Base-by-base conservation (phyloP, 73 alveolate genomes). In the Paraurostyla sp. region DNA sequence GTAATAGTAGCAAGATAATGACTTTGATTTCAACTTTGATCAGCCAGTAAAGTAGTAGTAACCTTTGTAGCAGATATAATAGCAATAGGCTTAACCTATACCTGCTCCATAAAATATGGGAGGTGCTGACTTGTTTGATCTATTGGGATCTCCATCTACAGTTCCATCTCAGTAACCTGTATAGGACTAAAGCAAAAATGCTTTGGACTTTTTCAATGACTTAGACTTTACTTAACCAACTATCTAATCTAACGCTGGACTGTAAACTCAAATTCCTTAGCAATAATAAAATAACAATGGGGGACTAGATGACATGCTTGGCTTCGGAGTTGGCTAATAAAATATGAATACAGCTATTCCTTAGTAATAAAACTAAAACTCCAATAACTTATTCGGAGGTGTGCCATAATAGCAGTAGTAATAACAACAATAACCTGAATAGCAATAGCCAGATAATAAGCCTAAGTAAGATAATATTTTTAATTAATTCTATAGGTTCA, bases 181-280 rank as follows among this genome's bases (percentile, higher is more conserved):
- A 25, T 7, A 33, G 7, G 69, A 69, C 7, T 9, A 23, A 6
- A 32, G 84, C 41, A 69, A 75, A 49, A 75, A 49, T 50, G 87
- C 87, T 46, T 33, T 75, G 33, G 87, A 75, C 48, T 75, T 75
- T 75, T 75, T 75, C 75, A 75, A 43, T 69, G 84, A 69, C 35
- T 38, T 69, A 7, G 84, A 69, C 27, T 69, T 69, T 43, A 63
- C 57, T 1, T n/a, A 43, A 75, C 69, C 69, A 16, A 16, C 29
- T 22, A 69, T 9, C 22, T 22, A 33, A 29, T 3, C 42, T 36
- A 69, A 38, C 23, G 35, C 16, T 13, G 30, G 51, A 4, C 11
- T 36, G 51, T 27, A 62, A 62, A 62, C 46, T 15, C 27, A 62
- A 36, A 22, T n/a, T n/a, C 41, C 29, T 35, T 38, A 69, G 18